phyloP scores from a whole-genome alignment of 305 asterid species.

The Caryopteris hybrid region DNA sequence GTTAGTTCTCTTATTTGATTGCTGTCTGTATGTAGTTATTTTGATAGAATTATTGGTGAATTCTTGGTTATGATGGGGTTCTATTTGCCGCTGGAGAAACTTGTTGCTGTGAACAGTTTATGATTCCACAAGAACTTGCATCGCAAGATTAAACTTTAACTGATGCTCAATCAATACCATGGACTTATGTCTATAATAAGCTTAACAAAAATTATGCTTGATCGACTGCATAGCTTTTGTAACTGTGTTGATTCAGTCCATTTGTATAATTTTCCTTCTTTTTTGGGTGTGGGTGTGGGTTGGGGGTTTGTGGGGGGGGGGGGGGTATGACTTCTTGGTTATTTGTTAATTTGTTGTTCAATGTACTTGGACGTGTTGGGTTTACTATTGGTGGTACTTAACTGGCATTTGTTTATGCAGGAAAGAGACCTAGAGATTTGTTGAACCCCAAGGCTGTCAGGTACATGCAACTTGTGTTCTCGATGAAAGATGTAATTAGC shows the following conservation, averaged over 20 bases:
- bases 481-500: constrained; percentile 77
- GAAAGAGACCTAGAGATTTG: constrained; percentile 95
- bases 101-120: neutral
- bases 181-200: neutral
- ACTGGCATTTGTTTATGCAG: constrained; percentile 33
- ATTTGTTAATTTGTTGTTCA: neutral
- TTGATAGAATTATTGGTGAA: neutral
- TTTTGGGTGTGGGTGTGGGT: neutral
- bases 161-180: neutral
- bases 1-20: neutral
- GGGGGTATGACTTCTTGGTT: neutral
- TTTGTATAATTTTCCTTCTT: neutral
- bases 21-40: neutral
- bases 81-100: neutral
- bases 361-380: neutral
- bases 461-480: constrained; percentile 81
- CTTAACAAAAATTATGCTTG: neutral
- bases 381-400: constrained; percentile 1
- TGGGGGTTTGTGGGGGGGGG: neutral
- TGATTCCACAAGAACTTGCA: neutral
- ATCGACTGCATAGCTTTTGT: neutral
- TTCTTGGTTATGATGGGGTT: neutral
- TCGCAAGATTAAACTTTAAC: neutral
- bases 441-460: constrained; percentile 90
- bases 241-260: neutral